These are phyloP conservation scores for Pythium graminicola DNA, from an alignment of 352 stramenopile species.

Conservation along the genomic window DNA sequence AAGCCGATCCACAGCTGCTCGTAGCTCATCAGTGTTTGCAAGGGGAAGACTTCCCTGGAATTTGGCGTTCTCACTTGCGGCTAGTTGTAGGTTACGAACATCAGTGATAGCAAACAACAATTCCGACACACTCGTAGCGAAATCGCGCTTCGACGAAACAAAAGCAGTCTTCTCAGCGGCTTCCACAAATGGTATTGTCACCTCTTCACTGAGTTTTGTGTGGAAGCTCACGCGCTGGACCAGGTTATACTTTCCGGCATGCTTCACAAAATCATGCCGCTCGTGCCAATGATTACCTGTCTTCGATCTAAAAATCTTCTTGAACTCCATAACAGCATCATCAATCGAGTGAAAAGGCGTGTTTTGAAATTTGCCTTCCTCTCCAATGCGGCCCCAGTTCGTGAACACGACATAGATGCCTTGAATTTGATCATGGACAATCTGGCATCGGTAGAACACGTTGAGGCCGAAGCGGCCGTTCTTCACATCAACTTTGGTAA, in stretches of 20 bases:
- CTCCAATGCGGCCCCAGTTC: constrained; percentile 75
- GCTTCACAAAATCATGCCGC: constrained; percentile 45
- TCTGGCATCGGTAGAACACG: constrained; percentile 68
- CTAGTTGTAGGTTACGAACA: constrained; percentile 57
- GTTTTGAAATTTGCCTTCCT: constrained; percentile 72
- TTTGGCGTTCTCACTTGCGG: constrained; percentile 42
- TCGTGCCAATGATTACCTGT: constrained; percentile 63
- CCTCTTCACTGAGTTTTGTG: constrained; percentile 46
- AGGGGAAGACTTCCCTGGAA: constrained; percentile 52
- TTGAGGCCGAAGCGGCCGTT: constrained; percentile 67
- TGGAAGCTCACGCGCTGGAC: constrained; percentile 51
- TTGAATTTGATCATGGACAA: constrained; percentile 66
- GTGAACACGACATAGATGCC: constrained; percentile 68
- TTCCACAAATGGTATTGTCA: constrained; percentile 49
- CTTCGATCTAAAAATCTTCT: constrained; percentile 79
- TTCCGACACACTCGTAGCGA: constrained; percentile 32
- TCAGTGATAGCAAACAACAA: constrained; percentile 69
- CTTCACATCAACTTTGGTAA: constrained; percentile 75
- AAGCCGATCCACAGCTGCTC: constrained; percentile 37
- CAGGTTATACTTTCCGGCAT: constrained; percentile 68
- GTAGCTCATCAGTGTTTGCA: constrained; percentile 53
- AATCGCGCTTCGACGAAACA: constrained; percentile 29
- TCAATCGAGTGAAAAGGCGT: constrained; percentile 50
- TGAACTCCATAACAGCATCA: constrained; percentile 62
- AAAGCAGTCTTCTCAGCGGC: constrained; percentile 29